phyloP scores from a whole-genome alignment of 306 rosid genomes.

The Casuarina cunninghamiana region DNA sequence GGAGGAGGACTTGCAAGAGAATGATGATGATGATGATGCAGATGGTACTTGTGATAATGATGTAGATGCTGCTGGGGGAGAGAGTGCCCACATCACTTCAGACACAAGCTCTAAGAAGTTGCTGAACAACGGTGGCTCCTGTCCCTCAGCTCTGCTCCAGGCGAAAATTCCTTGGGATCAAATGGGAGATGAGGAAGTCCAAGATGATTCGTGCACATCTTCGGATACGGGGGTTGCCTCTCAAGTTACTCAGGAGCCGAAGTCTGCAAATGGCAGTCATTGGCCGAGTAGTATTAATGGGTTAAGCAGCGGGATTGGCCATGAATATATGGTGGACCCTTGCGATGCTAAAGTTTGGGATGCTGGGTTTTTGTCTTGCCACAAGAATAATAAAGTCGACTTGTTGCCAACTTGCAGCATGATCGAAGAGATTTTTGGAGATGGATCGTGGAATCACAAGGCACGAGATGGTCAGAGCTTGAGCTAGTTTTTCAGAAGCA shows the following conservation, averaged over 20 bases:
- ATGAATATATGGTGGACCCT: conserved; percentile 63
- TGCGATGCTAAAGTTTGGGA: conserved; percentile 75
- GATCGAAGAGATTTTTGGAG: conserved; percentile 90
- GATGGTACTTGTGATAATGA: conserved; percentile 32
- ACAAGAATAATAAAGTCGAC: conserved; percentile 55
- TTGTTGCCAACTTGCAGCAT: conserved; percentile 79
- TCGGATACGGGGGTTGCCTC: conserved; percentile 39
- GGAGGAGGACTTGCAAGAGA: conserved; percentile 42
- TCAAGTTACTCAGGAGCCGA: conserved; percentile 38
- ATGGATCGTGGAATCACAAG: conserved; percentile 44
- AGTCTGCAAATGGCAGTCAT: conserved; percentile 48
- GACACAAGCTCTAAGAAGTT: conserved; percentile 23
- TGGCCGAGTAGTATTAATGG: conserved; percentile 49
- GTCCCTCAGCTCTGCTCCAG: conserved; percentile 23
- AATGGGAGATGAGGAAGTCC: conserved; percentile 46
- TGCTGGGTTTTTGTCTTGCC: conserved; percentile 54
- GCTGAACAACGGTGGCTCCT: conserved; percentile 26
- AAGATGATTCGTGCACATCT: conserved; percentile 59
- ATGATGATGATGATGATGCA: conserved; percentile 40
- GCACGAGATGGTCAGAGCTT: conserved; percentile 59
- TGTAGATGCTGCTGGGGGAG: conserved; percentile 19
- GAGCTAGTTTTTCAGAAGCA: conserved; percentile 41
- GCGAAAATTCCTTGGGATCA: conserved; percentile 39
- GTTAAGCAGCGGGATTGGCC: conserved; percentile 41
- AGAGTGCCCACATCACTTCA: conserved; percentile 29